Conservation (phyloP, 805 yeast species). For the Hanseniaspora occidentalis region DNA sequence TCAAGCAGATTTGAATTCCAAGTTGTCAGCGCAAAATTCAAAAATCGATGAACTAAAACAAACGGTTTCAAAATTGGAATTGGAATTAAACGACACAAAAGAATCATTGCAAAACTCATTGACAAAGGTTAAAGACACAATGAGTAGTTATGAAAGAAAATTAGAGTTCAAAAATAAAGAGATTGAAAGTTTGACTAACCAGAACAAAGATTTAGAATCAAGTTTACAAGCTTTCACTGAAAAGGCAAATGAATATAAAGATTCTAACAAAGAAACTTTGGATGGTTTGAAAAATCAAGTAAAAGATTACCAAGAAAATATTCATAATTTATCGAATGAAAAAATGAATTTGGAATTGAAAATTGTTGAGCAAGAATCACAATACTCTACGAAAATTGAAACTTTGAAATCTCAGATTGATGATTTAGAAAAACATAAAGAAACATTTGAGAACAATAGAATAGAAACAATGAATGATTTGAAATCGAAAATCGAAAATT, state of each 20-base stretch:
- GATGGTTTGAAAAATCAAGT: constrained; percentile 9
- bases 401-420: constrained; percentile 4
- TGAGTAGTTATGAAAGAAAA: constrained; percentile 7
- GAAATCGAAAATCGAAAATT: background rate
- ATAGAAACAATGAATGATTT: too few species aligned
- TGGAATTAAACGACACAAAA: background rate
- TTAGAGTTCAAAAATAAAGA: constrained; percentile 1
- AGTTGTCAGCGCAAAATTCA: background rate
- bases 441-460: background rate
- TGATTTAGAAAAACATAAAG: constrained; percentile 9
- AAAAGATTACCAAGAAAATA: constrained; percentile 7
- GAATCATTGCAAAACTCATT: too few species aligned
- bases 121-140: constrained; percentile 1
- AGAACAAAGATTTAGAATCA: constrained; percentile 2
- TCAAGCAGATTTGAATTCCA: background rate
- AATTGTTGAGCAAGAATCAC: constrained; percentile 7
- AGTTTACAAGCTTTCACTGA: constrained; percentile 5
- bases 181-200: constrained; percentile 1
- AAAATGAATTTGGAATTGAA: constrained; percentile 4
- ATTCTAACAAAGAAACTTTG: constrained; percentile 9
- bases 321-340: constrained; percentile 13
- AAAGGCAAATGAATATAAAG: constrained; percentile 5
- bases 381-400: constrained; percentile 4
- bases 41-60: background rate
- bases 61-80: constrained; percentile 1